Evolutionary conservation across 305 asterid species (phyloP), one percentile per base, ranked within the genome.

Genomic region (Fraxinus velutina): DNA sequence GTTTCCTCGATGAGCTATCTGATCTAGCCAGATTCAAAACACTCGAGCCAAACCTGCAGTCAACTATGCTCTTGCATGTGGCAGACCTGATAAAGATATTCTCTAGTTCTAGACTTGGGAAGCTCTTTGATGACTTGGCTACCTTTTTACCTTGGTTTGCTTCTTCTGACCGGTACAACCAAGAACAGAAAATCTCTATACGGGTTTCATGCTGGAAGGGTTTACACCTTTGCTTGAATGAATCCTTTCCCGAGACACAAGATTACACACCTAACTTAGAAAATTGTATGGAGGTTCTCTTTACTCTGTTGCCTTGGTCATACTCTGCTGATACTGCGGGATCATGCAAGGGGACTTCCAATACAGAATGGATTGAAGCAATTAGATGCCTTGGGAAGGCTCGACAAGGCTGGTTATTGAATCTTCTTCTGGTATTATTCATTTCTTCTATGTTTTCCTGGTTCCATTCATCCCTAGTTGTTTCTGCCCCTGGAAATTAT

Each of bases 141-240:
- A 85, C 79, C 83, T 96, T 93, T 86, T 80, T 94, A 62, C 86
- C 73, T 55, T 88, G 89, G 90, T 73, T 83, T 66, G 81, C 73
- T 81, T 90, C 89, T 81, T 90, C 97, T 78, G 91, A 88, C 80
- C 85, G 82, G 70, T 84, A 85, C 81, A 87, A 73, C 42, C 60
- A 81, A 71, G 93, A 86, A 82, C 87, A 88, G 73, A 90, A 88
- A 86, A 88, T 82, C 80, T 86, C 89, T 2, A 79, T 94, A 80
- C 88, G 94, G 83, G 84, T 92, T 86, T 91, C 97, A 71, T 92
- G 98, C 88, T 96, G 99, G 99, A 96, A 92, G 85, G 97, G 99
- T 83, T 89, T 96, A 83, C 85, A 82, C 82, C 76, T 81, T 75
- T 93, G 98, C 91, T 86, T 91, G 83, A 88, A 86, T 39, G 91